These are phyloP conservation scores for Persicaria tinctoria DNA, from an alignment of 148 eudicot genomes.

Conservation along the genomic window DNA sequence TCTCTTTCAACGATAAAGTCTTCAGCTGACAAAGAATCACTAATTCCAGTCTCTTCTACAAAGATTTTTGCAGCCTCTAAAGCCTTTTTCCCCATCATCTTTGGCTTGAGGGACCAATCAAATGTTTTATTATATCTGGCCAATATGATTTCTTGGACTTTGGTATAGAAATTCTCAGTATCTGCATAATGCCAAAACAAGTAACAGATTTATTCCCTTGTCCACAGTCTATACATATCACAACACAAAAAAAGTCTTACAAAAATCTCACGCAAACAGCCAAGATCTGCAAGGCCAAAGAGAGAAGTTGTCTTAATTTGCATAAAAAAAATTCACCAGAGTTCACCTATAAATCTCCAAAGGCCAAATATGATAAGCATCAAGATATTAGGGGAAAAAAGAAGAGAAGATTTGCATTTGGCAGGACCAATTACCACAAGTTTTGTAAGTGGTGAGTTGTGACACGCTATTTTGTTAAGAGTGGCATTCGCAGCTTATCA, in stretches of 20 bases:
- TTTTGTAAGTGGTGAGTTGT: background rate
- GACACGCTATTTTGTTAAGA: too few relatives aligned
- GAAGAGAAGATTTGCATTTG: background rate
- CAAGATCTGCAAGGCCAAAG: background rate
- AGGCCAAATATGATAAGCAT: background rate
- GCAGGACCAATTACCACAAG: background rate
- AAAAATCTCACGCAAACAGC: background rate
- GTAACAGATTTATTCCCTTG: background rate
- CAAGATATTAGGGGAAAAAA: background rate
- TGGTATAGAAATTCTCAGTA: conserved; percentile 85
- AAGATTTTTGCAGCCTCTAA: conserved; percentile 87
- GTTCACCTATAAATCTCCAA: background rate
- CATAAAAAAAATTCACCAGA: background rate
- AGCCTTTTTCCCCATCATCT: conserved; percentile 98
- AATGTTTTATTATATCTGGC: conserved; percentile 85
- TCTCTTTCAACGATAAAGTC: conserved; percentile 88
- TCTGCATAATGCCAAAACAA: conserved; percentile 36
- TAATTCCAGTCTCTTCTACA: conserved; percentile 85
- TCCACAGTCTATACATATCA: background rate
- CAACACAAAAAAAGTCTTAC: background rate
- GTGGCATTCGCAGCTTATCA: too few relatives aligned
- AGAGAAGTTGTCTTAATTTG: background rate
- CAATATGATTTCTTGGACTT: conserved; percentile 82
- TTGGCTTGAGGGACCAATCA: conserved; percentile 96
- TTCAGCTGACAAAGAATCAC: conserved; percentile 76